Conservation (phyloP, 2,329 filamentous ascomycete species). For the Penicillium sp. region DNA sequence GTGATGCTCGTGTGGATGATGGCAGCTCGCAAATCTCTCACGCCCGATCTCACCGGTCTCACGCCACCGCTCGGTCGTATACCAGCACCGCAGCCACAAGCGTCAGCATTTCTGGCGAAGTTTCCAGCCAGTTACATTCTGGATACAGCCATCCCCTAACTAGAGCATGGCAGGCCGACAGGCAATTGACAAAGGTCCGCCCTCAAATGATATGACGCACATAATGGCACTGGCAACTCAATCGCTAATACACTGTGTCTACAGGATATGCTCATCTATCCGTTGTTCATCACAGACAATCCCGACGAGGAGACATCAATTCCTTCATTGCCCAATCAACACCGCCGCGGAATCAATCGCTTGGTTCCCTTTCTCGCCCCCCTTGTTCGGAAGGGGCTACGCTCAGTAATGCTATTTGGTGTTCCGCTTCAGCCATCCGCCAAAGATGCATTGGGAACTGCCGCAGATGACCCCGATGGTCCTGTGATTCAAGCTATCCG, state of each 20-base stretch:
- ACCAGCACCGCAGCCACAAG: constrained; percentile 50
- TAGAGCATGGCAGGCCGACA: constrained; percentile 77
- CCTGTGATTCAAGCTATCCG: constrained; percentile 87
- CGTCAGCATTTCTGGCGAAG: constrained; percentile 60
- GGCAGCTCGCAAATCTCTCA: constrained; percentile 45
- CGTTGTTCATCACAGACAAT: constrained; percentile 91
- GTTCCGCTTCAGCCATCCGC: constrained; percentile 76
- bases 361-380: constrained; percentile 80
- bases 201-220: not conserved
- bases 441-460: constrained; percentile 88
- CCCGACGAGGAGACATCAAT: constrained; percentile 90
- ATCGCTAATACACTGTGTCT: not conserved
- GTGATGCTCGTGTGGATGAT: constrained; percentile 44
- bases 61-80: constrained; percentile 43
- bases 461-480: constrained; percentile 87
- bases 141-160: constrained; percentile 79
- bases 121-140: constrained; percentile 78
- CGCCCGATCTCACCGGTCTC: constrained; percentile 40
- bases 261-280: constrained; percentile 97
- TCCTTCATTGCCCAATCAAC: constrained; percentile 84
- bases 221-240: not conserved
- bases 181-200: constrained; percentile 77
- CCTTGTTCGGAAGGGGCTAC: constrained; percentile 82
- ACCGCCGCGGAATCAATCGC: constrained; percentile 83
- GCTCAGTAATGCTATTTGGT: constrained; percentile 92